Conservation (phyloP, 805 yeast genomes). For the Saccharomycopsis amapae region DNA sequence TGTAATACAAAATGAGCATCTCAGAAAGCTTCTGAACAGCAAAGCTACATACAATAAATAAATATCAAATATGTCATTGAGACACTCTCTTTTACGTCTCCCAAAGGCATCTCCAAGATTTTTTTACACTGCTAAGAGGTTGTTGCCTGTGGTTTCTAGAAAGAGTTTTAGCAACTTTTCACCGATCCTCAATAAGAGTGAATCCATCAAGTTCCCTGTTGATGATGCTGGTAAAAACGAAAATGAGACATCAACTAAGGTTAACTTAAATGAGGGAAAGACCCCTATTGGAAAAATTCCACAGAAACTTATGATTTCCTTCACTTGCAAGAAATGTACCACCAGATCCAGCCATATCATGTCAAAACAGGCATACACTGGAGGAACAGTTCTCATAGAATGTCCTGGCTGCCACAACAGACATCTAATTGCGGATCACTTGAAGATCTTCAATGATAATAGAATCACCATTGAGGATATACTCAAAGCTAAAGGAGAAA, state of each 20-base stretch:
- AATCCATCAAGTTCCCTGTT: background rate
- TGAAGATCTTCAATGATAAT: constrained; percentile 75
- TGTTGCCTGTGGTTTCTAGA: too few relatives aligned
- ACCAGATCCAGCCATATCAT: constrained; percentile 83
- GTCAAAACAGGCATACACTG: constrained; percentile 83
- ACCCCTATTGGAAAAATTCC: constrained; percentile 41
- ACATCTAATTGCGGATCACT: constrained; percentile 86
- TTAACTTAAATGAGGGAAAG: constrained; percentile 1
- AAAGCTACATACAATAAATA: too few relatives aligned
- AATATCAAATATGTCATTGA: too few relatives aligned
- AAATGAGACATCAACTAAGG: background rate
- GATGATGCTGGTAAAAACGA: background rate
- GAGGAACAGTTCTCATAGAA: constrained; percentile 80
- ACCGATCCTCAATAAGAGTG: too few relatives aligned
- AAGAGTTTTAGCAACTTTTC: too few relatives aligned
- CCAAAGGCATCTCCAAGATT: too few relatives aligned
- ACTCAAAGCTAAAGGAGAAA: constrained; percentile 67
- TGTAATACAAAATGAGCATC: too few relatives aligned
- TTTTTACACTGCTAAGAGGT: too few relatives aligned
- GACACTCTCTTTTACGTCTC: too few relatives aligned
- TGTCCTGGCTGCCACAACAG: constrained; percentile 89
- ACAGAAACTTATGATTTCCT: constrained; percentile 79
- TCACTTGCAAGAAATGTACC: constrained; percentile 85
- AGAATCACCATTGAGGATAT: constrained; percentile 75
- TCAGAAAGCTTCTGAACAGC: too few relatives aligned